Evolutionary conservation across 352 stramenopile species (phyloP), one percentile per base, ranked within the genome.

Genomic region (Pythium folliculosum): DNA sequence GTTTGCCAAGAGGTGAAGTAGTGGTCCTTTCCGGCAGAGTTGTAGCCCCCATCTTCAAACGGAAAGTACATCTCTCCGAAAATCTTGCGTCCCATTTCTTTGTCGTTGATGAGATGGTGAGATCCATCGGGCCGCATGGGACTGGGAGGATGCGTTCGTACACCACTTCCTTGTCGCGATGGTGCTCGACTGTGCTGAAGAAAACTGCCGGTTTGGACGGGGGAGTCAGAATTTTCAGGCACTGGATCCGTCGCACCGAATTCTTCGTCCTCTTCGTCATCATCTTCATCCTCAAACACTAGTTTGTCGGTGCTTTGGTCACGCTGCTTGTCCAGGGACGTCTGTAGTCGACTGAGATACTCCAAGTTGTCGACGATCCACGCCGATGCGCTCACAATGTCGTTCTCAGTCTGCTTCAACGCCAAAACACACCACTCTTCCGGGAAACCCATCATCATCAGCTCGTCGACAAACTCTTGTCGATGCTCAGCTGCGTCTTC

Each of bases 311-410:
- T 48, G 16, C 59, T 77, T 21, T 81, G 66, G 25, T 89, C 76
- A 2, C 76, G 68, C 52, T 90, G 76, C 56, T 92, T 92, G 48
- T 95, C 90, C 10, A 90, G 64, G n/a, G 77, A 79, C 3, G 78
- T 84, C 58, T 94, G 86, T 10, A 95, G 37, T 23, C 91, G 81
- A 45, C 85, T 97, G 30, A 98, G 74, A 60, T 97, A 96, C 53
- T 98, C 92, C 3, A 98, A 67, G 60, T 98, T 97, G 56, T 98
- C 92, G 1, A 98, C 92, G 54, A 98, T 97, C 92, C 92, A 98
- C 3, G 91, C 89, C 0, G 89, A 97, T 0, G 92, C 92, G 48
- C 77, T 77, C 1, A 97, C 83, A 43, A 98, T 94, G 52, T 98
- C 89, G 58, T 96, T 97, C 52, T 91, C 83, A 0, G 91, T 97